Percentiles rank a stretch among this genome's conserved stretches.
These are phyloP conservation scores for Scortechinia acanthostroma DNA, from an alignment of 2,329 filamentous ascomycete genomes.

Conservation along the genomic window DNA sequence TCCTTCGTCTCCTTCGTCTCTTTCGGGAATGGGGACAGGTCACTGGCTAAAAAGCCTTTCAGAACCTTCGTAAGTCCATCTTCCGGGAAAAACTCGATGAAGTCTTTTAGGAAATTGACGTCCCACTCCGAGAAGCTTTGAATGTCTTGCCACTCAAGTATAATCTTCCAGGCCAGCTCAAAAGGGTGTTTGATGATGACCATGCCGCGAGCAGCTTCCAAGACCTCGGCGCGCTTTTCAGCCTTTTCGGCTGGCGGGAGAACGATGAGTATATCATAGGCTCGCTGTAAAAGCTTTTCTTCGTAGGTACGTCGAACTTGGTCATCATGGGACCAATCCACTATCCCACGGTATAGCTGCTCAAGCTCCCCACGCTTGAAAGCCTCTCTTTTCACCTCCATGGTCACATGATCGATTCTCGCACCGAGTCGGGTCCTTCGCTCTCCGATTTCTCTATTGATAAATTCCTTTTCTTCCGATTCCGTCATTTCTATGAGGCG, in stretches of 20 bases:
- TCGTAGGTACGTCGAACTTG: slow-evolving; percentile 59
- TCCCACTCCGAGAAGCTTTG: slow-evolving; percentile 73
- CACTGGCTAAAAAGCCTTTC: slow-evolving; percentile 74
- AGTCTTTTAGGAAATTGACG: slow-evolving; percentile 69
- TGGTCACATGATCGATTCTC: slow-evolving; percentile 56
- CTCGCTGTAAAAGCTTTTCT: slow-evolving; percentile 60
- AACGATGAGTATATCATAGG: slow-evolving; percentile 52
- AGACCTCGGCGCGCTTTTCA: slow-evolving; percentile 49
- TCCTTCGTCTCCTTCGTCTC: slow-evolving; percentile 21
- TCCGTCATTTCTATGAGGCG: slow-evolving; percentile 62
- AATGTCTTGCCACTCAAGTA: slow-evolving; percentile 63
- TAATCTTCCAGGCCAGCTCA: slow-evolving; percentile 60
- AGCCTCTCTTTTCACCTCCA: slow-evolving; percentile 63
- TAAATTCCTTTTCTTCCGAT: slow-evolving; percentile 60
- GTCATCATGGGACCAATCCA: slow-evolving; percentile 67
- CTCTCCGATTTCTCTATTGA: slow-evolving; percentile 64
- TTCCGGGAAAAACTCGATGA: slow-evolving; percentile 76
- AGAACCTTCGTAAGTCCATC: slow-evolving; percentile 77
- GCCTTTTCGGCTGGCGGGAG: slow-evolving; percentile 45
- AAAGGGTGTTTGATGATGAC: slow-evolving; percentile 70
- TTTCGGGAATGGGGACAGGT: slow-evolving; percentile 76
- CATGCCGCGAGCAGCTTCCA: slow-evolving; percentile 60
- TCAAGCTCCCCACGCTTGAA: slow-evolving; percentile 52
- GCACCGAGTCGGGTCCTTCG: slow-evolving; percentile 63
- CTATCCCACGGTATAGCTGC: slow-evolving; percentile 52